These are phyloP conservation scores for Elsinoe perseae DNA, from an alignment of 2,329 filamentous ascomycete genomes.

Conservation along the genomic window DNA sequence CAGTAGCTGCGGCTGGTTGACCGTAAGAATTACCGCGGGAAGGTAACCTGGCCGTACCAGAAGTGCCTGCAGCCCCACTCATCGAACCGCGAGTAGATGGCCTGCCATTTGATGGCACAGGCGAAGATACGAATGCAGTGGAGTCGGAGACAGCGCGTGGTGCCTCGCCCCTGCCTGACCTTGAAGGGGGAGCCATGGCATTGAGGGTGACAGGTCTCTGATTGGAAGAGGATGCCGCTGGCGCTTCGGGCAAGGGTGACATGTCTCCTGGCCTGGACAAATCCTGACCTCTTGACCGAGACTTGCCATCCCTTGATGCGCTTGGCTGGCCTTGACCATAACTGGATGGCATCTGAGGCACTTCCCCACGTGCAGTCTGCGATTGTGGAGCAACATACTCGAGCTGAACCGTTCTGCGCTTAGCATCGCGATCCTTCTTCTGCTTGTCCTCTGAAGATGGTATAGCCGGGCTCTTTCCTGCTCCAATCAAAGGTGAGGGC, in stretches of 20 bases:
- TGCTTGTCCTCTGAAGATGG: slow-evolving; percentile 57
- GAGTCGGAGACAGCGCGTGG: slow-evolving; percentile 47
- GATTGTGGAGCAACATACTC: slow-evolving; percentile 93
- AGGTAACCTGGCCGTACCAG: slow-evolving; percentile 52
- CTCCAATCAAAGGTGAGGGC: slow-evolving; percentile 48
- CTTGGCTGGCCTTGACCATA: slow-evolving; percentile 5
- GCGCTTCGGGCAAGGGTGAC: slow-evolving; percentile 30
- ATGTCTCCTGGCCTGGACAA: slow-evolving; percentile 43
- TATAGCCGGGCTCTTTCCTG: slow-evolving; percentile 13
- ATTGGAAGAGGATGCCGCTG: slow-evolving; percentile 15
- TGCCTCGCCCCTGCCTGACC: slow-evolving; percentile 34
- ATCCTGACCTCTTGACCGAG: slow-evolving; percentile 48
- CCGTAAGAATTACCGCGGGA: slow-evolving; percentile 72
- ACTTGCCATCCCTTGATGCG: slow-evolving; percentile 29
- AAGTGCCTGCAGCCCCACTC: slow-evolving; percentile 20
- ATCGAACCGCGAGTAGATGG: slow-evolving; percentile 79
- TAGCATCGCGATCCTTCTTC: slow-evolving; percentile 67
- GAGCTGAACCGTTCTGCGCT: slow-evolving; percentile 90
- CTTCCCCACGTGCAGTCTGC: slow-evolving; percentile 67
- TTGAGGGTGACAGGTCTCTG: slow-evolving; percentile 17
- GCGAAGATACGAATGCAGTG: slow-evolving; percentile 33
- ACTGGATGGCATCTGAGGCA: slow-evolving; percentile 26
- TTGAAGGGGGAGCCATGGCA: slow-evolving; percentile 30
- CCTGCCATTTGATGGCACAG: slow-evolving; percentile 41
- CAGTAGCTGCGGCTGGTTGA: slow-evolving; percentile 76